Conservation (phyloP, 352 stramenopile species). For the Phytophthora capsici region DNA sequence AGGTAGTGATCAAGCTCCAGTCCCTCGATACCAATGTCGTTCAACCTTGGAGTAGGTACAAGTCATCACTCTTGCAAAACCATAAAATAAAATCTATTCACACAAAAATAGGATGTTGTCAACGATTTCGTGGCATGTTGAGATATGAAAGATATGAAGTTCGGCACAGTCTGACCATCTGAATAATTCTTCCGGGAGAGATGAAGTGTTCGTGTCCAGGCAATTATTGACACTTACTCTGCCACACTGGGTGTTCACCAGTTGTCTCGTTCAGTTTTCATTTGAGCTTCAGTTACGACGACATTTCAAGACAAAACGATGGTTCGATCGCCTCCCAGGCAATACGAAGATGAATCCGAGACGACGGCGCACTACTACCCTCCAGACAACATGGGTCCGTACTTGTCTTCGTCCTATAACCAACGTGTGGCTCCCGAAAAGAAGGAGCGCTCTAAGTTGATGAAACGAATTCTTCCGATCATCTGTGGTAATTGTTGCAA, state of each 20-base stretch:
- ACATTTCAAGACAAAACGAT: slow-evolving; percentile 13
- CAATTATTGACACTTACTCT: slow-evolving; percentile 18
- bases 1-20: slow-evolving; percentile 3
- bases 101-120: neutral
- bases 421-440: slow-evolving; percentile 31
- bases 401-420: slow-evolving; percentile 31
- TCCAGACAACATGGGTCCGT: slow-evolving; percentile 35
- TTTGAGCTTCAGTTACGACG: slow-evolving; percentile 23
- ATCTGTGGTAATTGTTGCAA: slow-evolving; percentile 22
- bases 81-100: no score
- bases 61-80: no score
- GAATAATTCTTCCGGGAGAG: neutral
- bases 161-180: neutral
- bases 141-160: no score
- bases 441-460: slow-evolving; percentile 28
- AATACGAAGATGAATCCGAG: slow-evolving; percentile 35
- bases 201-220: slow-evolving; percentile 1
- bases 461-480: slow-evolving; percentile 30
- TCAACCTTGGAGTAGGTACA: neutral
- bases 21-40: neutral
- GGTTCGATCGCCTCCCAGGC: slow-evolving; percentile 24
- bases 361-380: slow-evolving; percentile 38
- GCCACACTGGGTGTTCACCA: slow-evolving; percentile 12
- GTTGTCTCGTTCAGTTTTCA: slow-evolving; percentile 32
- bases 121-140: no score